A percentile compares a stretch with the other conserved stretches of the same genome.
These are phyloP conservation scores for Rhytidiadelphus loreus DNA, from an alignment of 225 moss, liverwort and hornwort species.

Conservation along the genomic window DNA sequence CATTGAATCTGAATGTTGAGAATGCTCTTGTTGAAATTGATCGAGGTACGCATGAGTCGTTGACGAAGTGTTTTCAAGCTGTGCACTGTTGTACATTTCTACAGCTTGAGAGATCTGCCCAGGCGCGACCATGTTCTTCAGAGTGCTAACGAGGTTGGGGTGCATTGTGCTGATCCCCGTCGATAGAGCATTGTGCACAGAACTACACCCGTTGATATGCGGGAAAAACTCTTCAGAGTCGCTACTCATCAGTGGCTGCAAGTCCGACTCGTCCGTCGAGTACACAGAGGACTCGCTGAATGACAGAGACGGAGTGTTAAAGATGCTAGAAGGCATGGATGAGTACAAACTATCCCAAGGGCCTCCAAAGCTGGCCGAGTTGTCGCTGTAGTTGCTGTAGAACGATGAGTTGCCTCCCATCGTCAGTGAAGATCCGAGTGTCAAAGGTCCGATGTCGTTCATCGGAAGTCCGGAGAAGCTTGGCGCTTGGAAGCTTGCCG, in stretches of 20 bases:
- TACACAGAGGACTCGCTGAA: constrained; percentile 26
- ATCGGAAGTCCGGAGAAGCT: constrained; percentile 1
- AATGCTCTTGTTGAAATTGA: constrained; percentile 10
- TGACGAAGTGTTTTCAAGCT: background rate
- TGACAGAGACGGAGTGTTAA: constrained; percentile 9
- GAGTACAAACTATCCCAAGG: constrained; percentile 19
- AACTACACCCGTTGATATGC: constrained; percentile 22
- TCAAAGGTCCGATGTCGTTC: constrained; percentile 1
- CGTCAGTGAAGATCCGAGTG: constrained; percentile 6
- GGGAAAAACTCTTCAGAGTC: constrained; percentile 36
- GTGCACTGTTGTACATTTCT: background rate
- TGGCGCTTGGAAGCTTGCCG: background rate
- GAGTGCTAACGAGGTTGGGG: constrained; percentile 72
- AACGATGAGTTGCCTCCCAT: background rate
- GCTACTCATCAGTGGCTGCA: constrained; percentile 3
- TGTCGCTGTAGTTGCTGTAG: constrained; percentile 11
- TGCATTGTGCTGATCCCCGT: constrained; percentile 54
- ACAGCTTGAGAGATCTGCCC: background rate
- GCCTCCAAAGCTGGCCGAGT: background rate
- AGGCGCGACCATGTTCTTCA: constrained; percentile 55
- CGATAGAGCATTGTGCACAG: background rate
- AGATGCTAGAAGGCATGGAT: background rate
- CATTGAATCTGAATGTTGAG: background rate
- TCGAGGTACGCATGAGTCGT: background rate
- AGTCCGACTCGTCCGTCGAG: constrained; percentile 16